Conservation (phyloP, 176 grass and related monocot species). For the Zoysia pacifica region DNA sequence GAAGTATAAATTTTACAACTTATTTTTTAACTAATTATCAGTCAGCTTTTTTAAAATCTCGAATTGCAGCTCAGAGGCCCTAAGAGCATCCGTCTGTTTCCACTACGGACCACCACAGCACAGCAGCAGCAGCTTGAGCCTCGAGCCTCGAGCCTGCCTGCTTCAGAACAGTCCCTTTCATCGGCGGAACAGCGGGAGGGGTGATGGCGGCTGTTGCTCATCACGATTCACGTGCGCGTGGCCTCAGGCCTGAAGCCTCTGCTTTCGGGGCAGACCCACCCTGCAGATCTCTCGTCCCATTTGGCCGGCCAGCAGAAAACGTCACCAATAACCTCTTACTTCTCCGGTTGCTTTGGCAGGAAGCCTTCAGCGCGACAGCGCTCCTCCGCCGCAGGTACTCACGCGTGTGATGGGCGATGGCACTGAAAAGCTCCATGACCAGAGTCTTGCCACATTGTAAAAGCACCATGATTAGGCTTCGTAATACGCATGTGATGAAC, state of each 20-base stretch:
- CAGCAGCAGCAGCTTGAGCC: neutral
- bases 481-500: neutral
- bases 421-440: neutral
- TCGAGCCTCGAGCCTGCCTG: neutral
- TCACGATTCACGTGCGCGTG: neutral
- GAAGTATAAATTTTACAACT: no score
- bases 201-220: neutral
- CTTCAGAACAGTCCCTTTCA: neutral
- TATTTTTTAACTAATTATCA: no score
- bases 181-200: neutral
- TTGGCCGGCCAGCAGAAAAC: neutral
- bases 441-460: neutral
- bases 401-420: neutral
- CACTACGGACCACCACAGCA: slow-evolving; percentile 6
- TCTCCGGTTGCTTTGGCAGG: slow-evolving; percentile 31
- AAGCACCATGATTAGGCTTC: slow-evolving; percentile 6
- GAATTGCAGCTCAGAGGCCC: no score
- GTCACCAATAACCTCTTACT: neutral
- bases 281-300: neutral
- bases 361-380: neutral
- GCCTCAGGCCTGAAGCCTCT: neutral
- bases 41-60: no score
- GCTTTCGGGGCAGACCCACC: neutral
- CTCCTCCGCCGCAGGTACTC: neutral
- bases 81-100: neutral